A percentile compares a stretch with the other conserved stretches of the same genome.
Evolutionary conservation across 805 yeast genomes (phyloP).

Genomic region (Metschnikowia lunata): DNA sequence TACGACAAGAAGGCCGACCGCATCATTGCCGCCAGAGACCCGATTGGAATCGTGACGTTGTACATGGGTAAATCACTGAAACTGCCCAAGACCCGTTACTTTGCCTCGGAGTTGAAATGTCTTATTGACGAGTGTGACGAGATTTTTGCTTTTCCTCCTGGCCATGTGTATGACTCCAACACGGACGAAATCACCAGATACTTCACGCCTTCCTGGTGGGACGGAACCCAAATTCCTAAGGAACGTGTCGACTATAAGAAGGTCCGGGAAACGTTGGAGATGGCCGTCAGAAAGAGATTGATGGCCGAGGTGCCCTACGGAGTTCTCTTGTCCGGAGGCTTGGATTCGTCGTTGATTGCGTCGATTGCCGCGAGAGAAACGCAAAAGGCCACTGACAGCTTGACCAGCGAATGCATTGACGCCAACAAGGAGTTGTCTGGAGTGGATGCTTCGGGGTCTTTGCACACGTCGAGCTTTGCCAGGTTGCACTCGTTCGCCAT

Average conservation of each 20-base stretch:
- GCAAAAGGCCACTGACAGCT: constrained; percentile 58
- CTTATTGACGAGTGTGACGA: constrained; percentile 91
- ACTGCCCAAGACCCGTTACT: constrained; percentile 72
- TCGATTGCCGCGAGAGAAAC: constrained; percentile 97
- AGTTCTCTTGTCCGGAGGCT: constrained; percentile 94
- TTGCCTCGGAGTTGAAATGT: constrained; percentile 94
- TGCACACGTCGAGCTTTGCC: constrained; percentile 73
- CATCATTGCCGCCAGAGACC: constrained; percentile 95
- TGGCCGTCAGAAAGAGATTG: constrained; percentile 96
- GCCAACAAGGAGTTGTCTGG: constrained; percentile 79
- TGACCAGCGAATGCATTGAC: constrained; percentile 46
- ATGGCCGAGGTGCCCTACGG: constrained; percentile 99
- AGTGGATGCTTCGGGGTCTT: constrained; percentile 82
- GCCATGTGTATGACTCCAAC: constrained; percentile 90
- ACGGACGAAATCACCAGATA: constrained; percentile 85
- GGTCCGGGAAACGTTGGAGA: constrained; percentile 78
- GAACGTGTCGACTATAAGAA: constrained; percentile 66
- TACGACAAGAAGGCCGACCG: constrained; percentile 84
- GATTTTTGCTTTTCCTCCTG: constrained; percentile 95
- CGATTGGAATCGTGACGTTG: constrained; percentile 93
- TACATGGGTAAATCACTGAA: constrained; percentile 84
- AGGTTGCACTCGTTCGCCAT: constrained; percentile 93
- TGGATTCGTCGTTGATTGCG: constrained; percentile 95
- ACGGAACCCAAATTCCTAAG: constrained; percentile 68
- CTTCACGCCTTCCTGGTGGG: constrained; percentile 94